These are phyloP conservation scores for Carex arenaria DNA, from an alignment of 202 grass and related monocot genomes.

Conservation along the genomic window DNA sequence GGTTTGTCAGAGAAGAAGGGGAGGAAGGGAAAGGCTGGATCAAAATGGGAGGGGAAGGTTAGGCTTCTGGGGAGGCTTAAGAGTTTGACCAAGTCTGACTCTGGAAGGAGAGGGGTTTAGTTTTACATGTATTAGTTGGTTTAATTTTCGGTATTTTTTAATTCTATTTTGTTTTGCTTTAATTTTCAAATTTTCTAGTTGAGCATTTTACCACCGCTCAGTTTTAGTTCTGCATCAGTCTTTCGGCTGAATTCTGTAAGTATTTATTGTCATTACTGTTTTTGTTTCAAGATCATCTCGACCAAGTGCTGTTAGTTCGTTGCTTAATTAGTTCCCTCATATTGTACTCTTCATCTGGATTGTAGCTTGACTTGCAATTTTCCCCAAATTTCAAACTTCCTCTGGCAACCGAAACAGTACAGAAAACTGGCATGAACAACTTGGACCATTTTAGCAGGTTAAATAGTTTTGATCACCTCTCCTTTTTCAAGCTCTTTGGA, in stretches of 20 bases:
- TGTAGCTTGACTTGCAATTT: not conserved
- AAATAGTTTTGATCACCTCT: not conserved
- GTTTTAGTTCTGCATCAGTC: not conserved
- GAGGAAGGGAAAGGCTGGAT: slow-evolving; percentile 46
- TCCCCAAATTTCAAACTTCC: not conserved
- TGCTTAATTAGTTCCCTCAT: not conserved
- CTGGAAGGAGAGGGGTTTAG: slow-evolving; percentile 63
- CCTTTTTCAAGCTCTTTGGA: not conserved
- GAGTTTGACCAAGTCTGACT: slow-evolving; percentile 92
- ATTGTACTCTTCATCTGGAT: not conserved
- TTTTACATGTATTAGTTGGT: not conserved
- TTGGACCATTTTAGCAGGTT: not conserved
- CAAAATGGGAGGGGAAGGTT: slow-evolving; percentile 77
- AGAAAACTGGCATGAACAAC: not conserved
- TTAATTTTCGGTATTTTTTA: not conserved
- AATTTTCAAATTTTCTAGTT: not conserved
- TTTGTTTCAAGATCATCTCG: not conserved
- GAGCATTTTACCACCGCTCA: not conserved
- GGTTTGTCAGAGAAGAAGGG: slow-evolving; percentile 56
- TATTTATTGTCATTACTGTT: slow-evolving; percentile 9
- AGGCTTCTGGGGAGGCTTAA: slow-evolving; percentile 67
- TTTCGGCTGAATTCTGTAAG: not conserved
- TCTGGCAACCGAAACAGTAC: not conserved
- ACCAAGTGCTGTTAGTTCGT: not conserved
- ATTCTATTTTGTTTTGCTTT: not conserved